phyloP scores from a whole-genome alignment of 108 stramenopile species.

The Chaetoceros tenuissimus region DNA sequence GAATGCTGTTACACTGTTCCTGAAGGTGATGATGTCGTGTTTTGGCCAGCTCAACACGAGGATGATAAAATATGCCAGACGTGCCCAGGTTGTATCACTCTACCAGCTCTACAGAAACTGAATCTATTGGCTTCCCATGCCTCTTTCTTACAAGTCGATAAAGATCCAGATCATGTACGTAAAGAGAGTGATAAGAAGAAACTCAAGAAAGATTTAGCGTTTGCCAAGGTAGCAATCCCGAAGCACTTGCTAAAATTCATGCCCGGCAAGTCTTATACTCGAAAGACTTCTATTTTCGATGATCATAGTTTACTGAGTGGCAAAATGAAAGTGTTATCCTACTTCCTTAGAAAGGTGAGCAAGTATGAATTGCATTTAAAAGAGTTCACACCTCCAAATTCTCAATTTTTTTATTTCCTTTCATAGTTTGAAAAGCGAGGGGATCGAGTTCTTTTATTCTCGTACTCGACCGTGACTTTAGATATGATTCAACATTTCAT shows the following conservation, averaged over 20 bases:
- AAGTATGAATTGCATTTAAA: too few relatives aligned
- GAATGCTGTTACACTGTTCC: constrained; percentile 58
- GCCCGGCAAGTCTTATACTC: constrained; percentile 46
- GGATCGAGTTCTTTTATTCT: constrained; percentile 76
- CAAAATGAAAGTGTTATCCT: constrained; percentile 62
- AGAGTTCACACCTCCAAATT: too few relatives aligned
- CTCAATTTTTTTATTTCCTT: too few relatives aligned
- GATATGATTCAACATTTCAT: constrained; percentile 76
- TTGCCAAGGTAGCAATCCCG: constrained; percentile 67
- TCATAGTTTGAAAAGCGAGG: constrained; percentile 21
- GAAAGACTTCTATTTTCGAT: constrained; percentile 56
- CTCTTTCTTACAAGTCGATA: constrained; percentile 60
- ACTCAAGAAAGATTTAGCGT: constrained; percentile 48
- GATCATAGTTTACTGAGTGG: constrained; percentile 72
- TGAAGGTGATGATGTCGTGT: constrained; percentile 22
- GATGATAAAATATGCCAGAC: constrained; percentile 17
- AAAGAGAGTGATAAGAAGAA: constrained; percentile 15
- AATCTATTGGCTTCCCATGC: constrained; percentile 67
- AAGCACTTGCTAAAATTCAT: constrained; percentile 40
- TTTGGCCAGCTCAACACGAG: constrained; percentile 47
- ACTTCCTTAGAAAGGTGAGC: constrained; percentile 16
- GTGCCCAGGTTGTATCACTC: constrained; percentile 58
- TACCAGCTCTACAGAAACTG: constrained; percentile 49
- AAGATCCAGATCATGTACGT: constrained; percentile 12
- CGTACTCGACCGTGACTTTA: constrained; percentile 82